Conservation (phyloP, 176 grass and related monocot species). For the Panicum miliaceum region DNA sequence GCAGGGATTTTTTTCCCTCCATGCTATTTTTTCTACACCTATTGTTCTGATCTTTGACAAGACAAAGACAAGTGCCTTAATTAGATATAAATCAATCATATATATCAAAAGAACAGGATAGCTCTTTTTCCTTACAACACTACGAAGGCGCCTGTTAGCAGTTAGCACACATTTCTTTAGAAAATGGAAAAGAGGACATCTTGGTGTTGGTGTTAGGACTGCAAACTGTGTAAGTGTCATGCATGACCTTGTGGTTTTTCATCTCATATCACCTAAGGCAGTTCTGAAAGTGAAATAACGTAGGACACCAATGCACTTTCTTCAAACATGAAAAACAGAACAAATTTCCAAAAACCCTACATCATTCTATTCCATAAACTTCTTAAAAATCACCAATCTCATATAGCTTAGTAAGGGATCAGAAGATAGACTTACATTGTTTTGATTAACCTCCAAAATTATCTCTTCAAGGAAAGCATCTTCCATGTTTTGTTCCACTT, state of each 20-base stretch:
- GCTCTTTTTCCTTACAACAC: background rate
- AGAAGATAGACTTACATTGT: slow-evolving; percentile 60
- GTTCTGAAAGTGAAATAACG: slow-evolving; percentile 7
- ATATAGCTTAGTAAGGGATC: slow-evolving; percentile 3
- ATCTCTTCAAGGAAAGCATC: slow-evolving; percentile 61
- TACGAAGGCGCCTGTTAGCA: background rate
- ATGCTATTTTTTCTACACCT: background rate
- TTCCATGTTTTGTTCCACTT: slow-evolving; percentile 44
- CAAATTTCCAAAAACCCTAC: background rate
- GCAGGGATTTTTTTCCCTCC: background rate
- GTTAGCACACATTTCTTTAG: background rate
- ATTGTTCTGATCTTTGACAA: background rate
- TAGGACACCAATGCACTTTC: slow-evolving; percentile 7
- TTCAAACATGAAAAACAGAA: background rate
- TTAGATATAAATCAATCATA: background rate
- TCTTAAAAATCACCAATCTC: background rate
- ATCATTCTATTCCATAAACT: slow-evolving; percentile 22
- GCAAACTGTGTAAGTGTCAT: background rate
- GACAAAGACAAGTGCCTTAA: background rate
- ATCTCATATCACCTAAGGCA: background rate
- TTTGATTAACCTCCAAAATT: slow-evolving; percentile 58
- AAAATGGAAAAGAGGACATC: background rate
- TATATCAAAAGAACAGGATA: background rate
- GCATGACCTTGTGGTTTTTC: background rate
- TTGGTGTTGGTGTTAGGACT: background rate